Percentiles rank a stretch among this genome's conserved stretches.
phyloP scores from a whole-genome alignment of 192 early-diverging fungal genomes.

The Lobosporangium transversale region DNA sequence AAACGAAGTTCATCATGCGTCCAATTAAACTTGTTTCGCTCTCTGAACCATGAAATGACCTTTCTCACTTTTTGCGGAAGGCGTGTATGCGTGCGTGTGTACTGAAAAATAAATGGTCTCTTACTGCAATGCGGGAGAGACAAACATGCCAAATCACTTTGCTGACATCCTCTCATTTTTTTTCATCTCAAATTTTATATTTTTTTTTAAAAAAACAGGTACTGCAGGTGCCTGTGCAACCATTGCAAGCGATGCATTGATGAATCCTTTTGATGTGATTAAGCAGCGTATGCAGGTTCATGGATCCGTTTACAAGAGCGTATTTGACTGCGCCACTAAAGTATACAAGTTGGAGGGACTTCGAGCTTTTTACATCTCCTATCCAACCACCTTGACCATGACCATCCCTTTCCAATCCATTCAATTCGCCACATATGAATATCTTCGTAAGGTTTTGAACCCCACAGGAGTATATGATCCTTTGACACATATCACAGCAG shows the following conservation, averaged over 20 bases:
- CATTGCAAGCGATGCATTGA: constrained; percentile 85
- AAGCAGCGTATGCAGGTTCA: constrained; percentile 97
- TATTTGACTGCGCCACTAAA: constrained; percentile 73
- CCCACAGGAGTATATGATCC: constrained; percentile 87
- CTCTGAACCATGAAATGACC: too few species aligned
- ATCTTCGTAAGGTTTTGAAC: constrained; percentile 84
- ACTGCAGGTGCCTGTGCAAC: constrained; percentile 91
- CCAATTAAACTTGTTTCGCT: too few species aligned
- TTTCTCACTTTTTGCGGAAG: too few species aligned
- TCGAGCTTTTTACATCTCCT: constrained; percentile 91
- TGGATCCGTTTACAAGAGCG: constrained; percentile 74
- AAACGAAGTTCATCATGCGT: constrained; percentile 2
- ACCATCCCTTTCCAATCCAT: constrained; percentile 94
- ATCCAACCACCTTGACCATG: constrained; percentile 94
- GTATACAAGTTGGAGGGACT: constrained; percentile 83
- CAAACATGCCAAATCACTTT: too few species aligned
- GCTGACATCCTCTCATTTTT: too few species aligned
- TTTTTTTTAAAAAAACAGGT: too few species aligned
- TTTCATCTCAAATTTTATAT: too few species aligned
- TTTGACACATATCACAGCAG: constrained; percentile 83
- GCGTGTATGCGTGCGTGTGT: too few species aligned
- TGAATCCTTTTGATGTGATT: constrained; percentile 98
- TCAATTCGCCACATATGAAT: constrained; percentile 94
- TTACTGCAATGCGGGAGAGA: too few species aligned
- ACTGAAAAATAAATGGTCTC: too few species aligned